phyloP scores from a whole-genome alignment of 306 rosid species.

The Amphicarpaea edgeworthii region DNA sequence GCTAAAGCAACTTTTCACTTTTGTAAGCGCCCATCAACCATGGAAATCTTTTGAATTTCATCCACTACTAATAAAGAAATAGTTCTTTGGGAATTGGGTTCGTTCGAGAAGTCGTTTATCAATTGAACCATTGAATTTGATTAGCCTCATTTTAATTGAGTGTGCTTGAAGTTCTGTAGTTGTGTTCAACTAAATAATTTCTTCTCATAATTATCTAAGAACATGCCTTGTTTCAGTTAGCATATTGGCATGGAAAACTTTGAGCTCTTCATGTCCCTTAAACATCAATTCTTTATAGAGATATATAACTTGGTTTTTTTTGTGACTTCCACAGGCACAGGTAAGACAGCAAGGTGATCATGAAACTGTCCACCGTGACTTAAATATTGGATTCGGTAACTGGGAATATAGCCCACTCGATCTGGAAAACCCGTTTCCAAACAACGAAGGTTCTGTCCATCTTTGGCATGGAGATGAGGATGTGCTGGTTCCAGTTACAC shows the following conservation, averaged over 20 bases:
- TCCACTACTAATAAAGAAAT: neutral
- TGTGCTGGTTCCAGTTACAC: slow-evolving; percentile 59
- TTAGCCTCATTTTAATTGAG: slow-evolving; percentile 15
- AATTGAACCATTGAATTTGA: slow-evolving; percentile 17
- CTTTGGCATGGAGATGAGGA: slow-evolving; percentile 94
- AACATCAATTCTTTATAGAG: neutral
- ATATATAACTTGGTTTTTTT: slow-evolving; percentile 7
- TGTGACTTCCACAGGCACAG: slow-evolving; percentile 59
- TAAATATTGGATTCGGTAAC: slow-evolving; percentile 69
- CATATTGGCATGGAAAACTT: neutral
- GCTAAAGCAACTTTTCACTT: slow-evolving; percentile 17
- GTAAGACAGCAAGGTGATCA: slow-evolving; percentile 75
- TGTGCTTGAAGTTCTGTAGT: neutral
- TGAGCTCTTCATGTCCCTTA: neutral
- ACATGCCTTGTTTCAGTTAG: neutral
- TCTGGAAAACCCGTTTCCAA: slow-evolving; percentile 80
- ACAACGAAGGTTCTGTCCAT: slow-evolving; percentile 75
- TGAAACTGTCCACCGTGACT: slow-evolving; percentile 69
- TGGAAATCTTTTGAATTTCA: slow-evolving; percentile 9
- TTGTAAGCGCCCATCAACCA: neutral
- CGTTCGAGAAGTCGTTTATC: slow-evolving; percentile 14
- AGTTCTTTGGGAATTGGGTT: slow-evolving; percentile 1
- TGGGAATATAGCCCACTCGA: slow-evolving; percentile 87
- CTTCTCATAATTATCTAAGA: slow-evolving; percentile 14
- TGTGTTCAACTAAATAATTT: neutral